phyloP scores from a whole-genome alignment of 2,329 filamentous ascomycete genomes.

The Elsinoe arachidis region DNA sequence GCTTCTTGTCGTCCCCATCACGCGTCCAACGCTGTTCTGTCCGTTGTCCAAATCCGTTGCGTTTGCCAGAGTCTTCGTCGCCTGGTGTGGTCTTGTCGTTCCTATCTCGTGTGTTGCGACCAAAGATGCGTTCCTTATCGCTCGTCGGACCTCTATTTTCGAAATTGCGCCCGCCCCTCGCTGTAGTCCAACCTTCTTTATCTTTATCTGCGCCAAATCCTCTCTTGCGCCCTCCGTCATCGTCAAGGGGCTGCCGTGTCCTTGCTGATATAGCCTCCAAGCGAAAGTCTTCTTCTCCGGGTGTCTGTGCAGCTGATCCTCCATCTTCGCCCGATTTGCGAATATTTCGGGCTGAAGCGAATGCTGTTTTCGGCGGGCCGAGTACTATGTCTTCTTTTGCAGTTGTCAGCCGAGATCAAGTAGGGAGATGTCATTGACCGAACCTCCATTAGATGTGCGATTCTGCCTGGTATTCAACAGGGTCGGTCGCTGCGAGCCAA shows the following conservation, averaged over 20 bases:
- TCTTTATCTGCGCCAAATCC: conserved; percentile 34
- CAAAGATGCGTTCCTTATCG: conserved; percentile 47
- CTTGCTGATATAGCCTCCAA: conserved; percentile 29
- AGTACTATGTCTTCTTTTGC: conserved; percentile 72
- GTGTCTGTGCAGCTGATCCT: conserved; percentile 29
- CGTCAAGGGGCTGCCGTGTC: conserved; percentile 26
- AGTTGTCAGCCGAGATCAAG: conserved; percentile 30
- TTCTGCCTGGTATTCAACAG: conserved; percentile 23
- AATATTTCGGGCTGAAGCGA: conserved; percentile 63
- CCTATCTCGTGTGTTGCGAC: conserved; percentile 41
- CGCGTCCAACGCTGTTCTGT: conserved; percentile 58
- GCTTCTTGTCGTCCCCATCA: conserved; percentile 35
- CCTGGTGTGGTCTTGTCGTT: conserved; percentile 33
- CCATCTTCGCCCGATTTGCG: conserved; percentile 27
- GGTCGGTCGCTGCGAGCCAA: conserved; percentile 26
- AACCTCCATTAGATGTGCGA: conserved; percentile 11
- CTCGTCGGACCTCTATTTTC: conserved; percentile 51
- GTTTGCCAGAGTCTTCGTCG: conserved; percentile 46
- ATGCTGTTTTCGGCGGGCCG: conserved; percentile 73
- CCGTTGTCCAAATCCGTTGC: conserved; percentile 57
- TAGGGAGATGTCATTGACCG: conserved; percentile 4
- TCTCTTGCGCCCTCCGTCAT: conserved; percentile 26
- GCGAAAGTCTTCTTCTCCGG: conserved; percentile 30
- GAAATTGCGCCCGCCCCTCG: conserved; percentile 59
- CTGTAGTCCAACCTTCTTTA: conserved; percentile 60